Percentiles rank a stretch among this genome's conserved stretches.
Conservation (phyloP, 768 basidiomycete species). For the Gloeophyllum trabeum region DNA sequence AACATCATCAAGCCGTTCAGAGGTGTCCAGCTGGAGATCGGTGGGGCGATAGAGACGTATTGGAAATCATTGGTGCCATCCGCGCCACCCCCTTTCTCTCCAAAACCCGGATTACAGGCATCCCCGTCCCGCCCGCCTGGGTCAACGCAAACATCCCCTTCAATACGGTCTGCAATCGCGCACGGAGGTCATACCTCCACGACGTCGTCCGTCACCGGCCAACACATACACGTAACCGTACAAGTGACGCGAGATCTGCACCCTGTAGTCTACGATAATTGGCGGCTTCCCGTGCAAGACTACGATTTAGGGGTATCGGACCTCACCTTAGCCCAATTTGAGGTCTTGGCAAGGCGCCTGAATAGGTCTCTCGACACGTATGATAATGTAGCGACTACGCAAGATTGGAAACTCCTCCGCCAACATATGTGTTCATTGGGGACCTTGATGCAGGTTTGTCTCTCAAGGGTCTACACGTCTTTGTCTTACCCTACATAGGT, state of each 20-base stretch:
- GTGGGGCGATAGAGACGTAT: constrained; percentile 93
- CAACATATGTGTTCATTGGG: too few relatives aligned
- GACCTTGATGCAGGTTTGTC: constrained; percentile 16
- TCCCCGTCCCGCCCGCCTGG: constrained; percentile 16
- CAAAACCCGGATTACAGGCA: constrained; percentile 11
- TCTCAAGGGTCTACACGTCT: too few relatives aligned
- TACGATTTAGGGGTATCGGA: constrained; percentile 78
- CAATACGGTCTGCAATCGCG: constrained; percentile 39
- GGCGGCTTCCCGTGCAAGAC: constrained; percentile 58
- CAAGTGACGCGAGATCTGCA: constrained; percentile 89
- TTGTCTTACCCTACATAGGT: too few relatives aligned
- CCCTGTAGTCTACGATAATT: constrained; percentile 78
- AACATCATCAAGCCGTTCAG: constrained; percentile 83
- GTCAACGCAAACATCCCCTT: constrained; percentile 46
- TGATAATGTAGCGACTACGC: constrained; percentile 8
- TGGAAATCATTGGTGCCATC: constrained; percentile 82
- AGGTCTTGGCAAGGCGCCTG: constrained; percentile 41
- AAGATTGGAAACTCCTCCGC: too few relatives aligned
- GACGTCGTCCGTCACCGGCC: constrained; percentile 84
- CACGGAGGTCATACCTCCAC: constrained; percentile 51
- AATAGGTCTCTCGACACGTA: constrained; percentile 30
- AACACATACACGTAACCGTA: constrained; percentile 74
- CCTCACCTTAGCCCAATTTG: constrained; percentile 75
- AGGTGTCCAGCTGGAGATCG: constrained; percentile 87
- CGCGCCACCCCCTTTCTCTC: constrained; percentile 16